phyloP scores from a whole-genome alignment of 1,139 yeast species.

The Yamadazyma pseudoaaseri region DNA sequence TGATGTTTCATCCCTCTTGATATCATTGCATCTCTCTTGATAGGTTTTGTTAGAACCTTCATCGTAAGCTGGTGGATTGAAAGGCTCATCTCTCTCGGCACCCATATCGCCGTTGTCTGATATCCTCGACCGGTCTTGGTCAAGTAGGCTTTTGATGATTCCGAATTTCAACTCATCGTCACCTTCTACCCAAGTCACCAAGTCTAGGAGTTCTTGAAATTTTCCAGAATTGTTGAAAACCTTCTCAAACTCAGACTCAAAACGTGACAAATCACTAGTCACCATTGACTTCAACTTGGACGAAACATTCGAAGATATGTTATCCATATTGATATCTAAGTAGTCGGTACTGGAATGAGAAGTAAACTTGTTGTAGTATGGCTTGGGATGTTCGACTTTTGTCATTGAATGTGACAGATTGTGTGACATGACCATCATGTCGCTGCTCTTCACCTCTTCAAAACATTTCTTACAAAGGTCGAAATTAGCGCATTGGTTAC shows the following conservation, averaged over 20 bases:
- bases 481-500: constrained; percentile 52
- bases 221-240: constrained; percentile 25
- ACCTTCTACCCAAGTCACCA: constrained; percentile 13
- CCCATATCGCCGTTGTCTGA: neutral
- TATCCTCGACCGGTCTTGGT: too few species aligned
- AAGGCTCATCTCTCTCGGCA: neutral
- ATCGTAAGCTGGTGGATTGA: constrained; percentile 2
- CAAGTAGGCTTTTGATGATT: constrained; percentile 21
- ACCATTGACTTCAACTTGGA: constrained; percentile 20
- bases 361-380: constrained; percentile 3
- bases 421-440: constrained; percentile 21
- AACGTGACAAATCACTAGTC: constrained; percentile 16
- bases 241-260: constrained; percentile 21
- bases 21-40: neutral
- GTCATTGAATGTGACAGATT: constrained; percentile 28
- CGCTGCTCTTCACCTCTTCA: constrained; percentile 10
- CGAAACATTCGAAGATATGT: constrained; percentile 20
- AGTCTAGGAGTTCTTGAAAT: constrained; percentile 21
- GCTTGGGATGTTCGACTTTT: constrained; percentile 21
- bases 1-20: neutral
- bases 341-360: constrained; percentile 10
- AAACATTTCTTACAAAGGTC: constrained; percentile 58
- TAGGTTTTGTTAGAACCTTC: neutral
- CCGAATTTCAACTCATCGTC: constrained; percentile 24
- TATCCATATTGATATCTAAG: constrained; percentile 27